Evolutionary conservation across 192 early-diverging fungal species (phyloP).

Genomic region (Coemansia sp.): DNA sequence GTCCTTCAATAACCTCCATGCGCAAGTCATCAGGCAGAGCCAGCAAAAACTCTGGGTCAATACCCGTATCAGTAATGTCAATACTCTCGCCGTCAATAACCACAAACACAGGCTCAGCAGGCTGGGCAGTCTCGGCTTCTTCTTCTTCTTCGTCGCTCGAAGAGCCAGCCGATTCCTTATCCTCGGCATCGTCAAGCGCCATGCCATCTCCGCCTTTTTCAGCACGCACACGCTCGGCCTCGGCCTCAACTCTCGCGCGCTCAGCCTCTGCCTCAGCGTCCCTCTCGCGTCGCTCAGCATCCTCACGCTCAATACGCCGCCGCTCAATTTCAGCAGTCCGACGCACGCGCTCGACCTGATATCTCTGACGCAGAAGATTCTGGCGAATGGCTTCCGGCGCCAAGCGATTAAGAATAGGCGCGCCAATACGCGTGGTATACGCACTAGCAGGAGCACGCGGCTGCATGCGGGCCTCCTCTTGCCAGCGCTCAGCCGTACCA

Average conservation of each 20-base stretch:
- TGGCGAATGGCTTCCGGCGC: constrained; percentile 77
- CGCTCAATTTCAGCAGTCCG: constrained; percentile 42
- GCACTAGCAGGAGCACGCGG: constrained; percentile 66
- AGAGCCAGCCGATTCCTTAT: background rate
- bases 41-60: constrained; percentile 91
- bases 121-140: background rate
- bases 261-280: constrained; percentile 59
- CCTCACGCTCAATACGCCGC: constrained; percentile 51
- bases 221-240: constrained; percentile 1
- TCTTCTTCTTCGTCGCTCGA: background rate
- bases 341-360: constrained; percentile 47
- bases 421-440: constrained; percentile 62
- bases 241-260: constrained; percentile 8
- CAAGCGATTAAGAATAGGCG: constrained; percentile 69
- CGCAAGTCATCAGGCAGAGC: constrained; percentile 95
- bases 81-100: constrained; percentile 78
- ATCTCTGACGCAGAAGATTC: constrained; percentile 43
- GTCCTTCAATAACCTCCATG: constrained; percentile 88
- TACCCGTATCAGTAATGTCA: constrained; percentile 93
- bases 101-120: constrained; percentile 50
- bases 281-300: constrained; percentile 52
- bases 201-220: background rate
- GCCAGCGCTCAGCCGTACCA: constrained; percentile 80
- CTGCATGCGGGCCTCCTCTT: constrained; percentile 84
- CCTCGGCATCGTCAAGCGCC: constrained; percentile 10